These are phyloP conservation scores for Coleophoma crateriformis DNA, from an alignment of 2,329 filamentous ascomycete genomes.

Conservation along the genomic window DNA sequence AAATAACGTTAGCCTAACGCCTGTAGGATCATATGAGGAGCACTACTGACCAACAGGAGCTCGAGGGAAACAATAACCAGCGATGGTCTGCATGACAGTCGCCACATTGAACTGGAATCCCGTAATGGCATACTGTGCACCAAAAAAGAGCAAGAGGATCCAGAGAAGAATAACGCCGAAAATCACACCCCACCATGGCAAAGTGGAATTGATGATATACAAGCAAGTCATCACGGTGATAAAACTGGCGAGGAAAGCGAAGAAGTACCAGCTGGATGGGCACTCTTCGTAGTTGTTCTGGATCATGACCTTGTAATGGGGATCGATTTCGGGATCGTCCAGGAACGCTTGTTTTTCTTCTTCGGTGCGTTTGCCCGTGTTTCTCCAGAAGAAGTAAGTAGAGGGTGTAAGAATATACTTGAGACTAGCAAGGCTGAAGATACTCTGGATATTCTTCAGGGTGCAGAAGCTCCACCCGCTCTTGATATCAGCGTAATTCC, in stretches of 20 bases:
- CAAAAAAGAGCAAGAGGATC: constrained; percentile 20
- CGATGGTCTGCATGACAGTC: constrained; percentile 39
- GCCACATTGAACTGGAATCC: constrained; percentile 40
- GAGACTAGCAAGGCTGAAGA: neutral
- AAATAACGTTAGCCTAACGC: neutral
- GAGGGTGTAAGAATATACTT: constrained; percentile 4
- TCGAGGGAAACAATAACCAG: constrained; percentile 43
- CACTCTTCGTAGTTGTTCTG: constrained; percentile 42
- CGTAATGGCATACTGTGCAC: constrained; percentile 35
- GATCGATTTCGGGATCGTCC: constrained; percentile 24
- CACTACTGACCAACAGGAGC: constrained; percentile 44
- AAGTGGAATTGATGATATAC: constrained; percentile 58
- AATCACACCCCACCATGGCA: constrained; percentile 27
- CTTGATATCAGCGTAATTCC: constrained; percentile 30
- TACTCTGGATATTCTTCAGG: neutral
- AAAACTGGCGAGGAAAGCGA: constrained; percentile 39
- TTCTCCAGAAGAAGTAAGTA: constrained; percentile 9
- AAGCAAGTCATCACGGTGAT: constrained; percentile 38
- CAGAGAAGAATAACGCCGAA: constrained; percentile 20
- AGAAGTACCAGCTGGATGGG: constrained; percentile 52
- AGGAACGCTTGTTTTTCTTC: constrained; percentile 9
- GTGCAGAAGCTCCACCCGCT: constrained; percentile 21
- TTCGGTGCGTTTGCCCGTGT: constrained; percentile 5
- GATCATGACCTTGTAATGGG: constrained; percentile 36
- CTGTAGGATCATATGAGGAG: neutral